Percentiles rank a stretch among this genome's conserved stretches.
Conservation (phyloP, 352 stramenopile species). For the Pythium monospermum region DNA sequence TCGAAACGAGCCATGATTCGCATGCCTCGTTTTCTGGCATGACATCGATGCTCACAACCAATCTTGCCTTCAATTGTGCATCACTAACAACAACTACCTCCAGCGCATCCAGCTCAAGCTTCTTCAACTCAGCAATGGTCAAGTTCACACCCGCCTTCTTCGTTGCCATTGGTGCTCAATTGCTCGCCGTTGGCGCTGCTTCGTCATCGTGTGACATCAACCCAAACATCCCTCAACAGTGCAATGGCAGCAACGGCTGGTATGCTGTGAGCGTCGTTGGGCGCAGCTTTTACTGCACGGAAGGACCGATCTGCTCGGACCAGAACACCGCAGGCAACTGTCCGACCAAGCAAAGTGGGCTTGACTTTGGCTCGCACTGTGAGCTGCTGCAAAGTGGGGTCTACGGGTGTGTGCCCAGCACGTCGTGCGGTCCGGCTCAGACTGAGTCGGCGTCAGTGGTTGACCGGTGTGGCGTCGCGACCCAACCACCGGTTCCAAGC, state of each 20-base stretch:
- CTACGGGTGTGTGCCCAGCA: conserved; percentile 8
- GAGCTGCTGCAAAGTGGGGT: background rate
- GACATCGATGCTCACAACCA: conserved; percentile 6
- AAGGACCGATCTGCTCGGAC: background rate
- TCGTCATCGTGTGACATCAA: conserved; percentile 3
- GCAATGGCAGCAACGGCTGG: conserved; percentile 1
- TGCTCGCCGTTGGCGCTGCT: background rate
- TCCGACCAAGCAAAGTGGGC: conserved; percentile 1
- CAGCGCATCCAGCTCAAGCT: background rate
- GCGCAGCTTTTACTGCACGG: conserved; percentile 1
- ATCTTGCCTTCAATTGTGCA: background rate
- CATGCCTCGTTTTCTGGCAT: no score
- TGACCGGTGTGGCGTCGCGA: background rate
- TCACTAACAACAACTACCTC: background rate
- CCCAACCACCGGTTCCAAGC: background rate
- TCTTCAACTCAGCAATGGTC: no score
- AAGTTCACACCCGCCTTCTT: conserved; percentile 15
- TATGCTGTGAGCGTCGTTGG: conserved; percentile 5
- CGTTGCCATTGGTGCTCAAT: conserved; percentile 7
- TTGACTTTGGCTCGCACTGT: conserved; percentile 6
- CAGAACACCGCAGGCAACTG: conserved; percentile 2
- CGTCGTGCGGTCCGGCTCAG: background rate
- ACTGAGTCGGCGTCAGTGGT: background rate
- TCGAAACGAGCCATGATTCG: no score
- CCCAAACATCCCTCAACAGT: background rate